These are phyloP conservation scores for Hymenoscyphus scutula DNA, from an alignment of 2,329 filamentous ascomycete genomes.

Conservation along the genomic window DNA sequence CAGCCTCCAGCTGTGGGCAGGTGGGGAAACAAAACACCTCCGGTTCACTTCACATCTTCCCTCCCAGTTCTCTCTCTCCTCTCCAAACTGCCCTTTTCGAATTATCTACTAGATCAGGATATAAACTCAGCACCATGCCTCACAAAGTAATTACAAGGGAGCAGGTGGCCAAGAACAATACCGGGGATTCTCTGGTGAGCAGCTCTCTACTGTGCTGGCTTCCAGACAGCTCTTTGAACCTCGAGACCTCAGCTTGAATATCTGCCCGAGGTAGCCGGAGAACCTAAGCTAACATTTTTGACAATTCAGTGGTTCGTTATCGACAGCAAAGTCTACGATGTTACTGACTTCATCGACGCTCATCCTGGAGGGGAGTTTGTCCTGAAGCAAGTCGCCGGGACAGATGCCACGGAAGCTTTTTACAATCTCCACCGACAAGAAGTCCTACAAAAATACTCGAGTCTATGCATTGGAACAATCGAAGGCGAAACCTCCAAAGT, in stretches of 20 bases:
- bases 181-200: conserved; percentile 51
- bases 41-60: neutral
- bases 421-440: conserved; percentile 93
- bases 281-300: conserved; percentile 45
- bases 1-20: too few species aligned
- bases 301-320: conserved; percentile 68
- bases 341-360: conserved; percentile 79
- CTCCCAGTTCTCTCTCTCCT: neutral
- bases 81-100: neutral
- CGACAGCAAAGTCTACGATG: conserved; percentile 83
- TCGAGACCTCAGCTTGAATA: neutral
- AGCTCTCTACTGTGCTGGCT: neutral
- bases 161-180: conserved; percentile 74
- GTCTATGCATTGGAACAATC: conserved; percentile 73
- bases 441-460: conserved; percentile 76
- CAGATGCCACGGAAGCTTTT: conserved; percentile 78
- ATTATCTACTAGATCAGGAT: neutral
- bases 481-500: conserved; percentile 73
- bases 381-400: conserved; percentile 74
- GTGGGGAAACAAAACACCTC: neutral
- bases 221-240: neutral
- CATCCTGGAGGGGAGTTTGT: conserved; percentile 79
- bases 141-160: conserved; percentile 46
- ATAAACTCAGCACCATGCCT: conserved; percentile 28
- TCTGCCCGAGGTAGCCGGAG: neutral